These are phyloP conservation scores for Trichoderma koningiopsis DNA, from an alignment of 2,329 filamentous ascomycete genomes.

Conservation along the genomic window DNA sequence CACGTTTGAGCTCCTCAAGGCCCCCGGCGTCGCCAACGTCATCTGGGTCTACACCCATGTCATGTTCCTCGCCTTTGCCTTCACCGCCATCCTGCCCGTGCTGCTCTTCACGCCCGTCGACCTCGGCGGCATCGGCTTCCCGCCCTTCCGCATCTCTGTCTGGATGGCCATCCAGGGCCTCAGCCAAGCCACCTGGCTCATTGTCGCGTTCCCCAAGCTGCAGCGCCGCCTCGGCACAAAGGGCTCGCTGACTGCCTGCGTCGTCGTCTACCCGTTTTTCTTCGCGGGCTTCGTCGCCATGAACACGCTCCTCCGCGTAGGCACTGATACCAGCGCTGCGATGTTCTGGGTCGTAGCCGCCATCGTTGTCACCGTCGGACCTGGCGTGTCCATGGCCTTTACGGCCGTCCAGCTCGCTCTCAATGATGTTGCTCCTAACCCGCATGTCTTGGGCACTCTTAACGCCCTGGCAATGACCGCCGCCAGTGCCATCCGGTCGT, in stretches of 20 bases:
- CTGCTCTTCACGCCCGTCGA: conserved; percentile 65
- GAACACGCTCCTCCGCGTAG: conserved; percentile 47
- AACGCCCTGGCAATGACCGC: conserved; percentile 65
- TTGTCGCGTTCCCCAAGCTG: conserved; percentile 68
- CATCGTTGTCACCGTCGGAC: conserved; percentile 54
- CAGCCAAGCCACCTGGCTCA: conserved; percentile 70
- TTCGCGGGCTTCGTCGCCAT: conserved; percentile 61
- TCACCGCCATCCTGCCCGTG: conserved; percentile 70
- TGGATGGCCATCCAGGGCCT: conserved; percentile 66
- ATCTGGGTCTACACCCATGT: conserved; percentile 67
- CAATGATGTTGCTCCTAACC: conserved; percentile 71
- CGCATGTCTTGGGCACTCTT: conserved; percentile 66
- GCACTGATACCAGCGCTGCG: conserved; percentile 39
- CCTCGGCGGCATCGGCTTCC: conserved; percentile 68
- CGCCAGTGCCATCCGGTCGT: conserved; percentile 61
- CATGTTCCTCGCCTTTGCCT: conserved; percentile 70
- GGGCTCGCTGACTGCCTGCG: conserved; percentile 61
- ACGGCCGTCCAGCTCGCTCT: conserved; percentile 72
- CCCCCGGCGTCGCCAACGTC: conserved; percentile 66
- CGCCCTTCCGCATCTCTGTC: conserved; percentile 63
- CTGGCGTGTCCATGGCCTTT: conserved; percentile 68
- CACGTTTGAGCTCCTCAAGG: conserved; percentile 52
- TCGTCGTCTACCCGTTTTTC: conserved; percentile 61
- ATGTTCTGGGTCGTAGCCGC: conserved; percentile 59
- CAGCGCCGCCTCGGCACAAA: conserved; percentile 69